These are phyloP conservation scores for Nepenthes gracilis DNA, from an alignment of 148 eudicot species.

Conservation along the genomic window DNA sequence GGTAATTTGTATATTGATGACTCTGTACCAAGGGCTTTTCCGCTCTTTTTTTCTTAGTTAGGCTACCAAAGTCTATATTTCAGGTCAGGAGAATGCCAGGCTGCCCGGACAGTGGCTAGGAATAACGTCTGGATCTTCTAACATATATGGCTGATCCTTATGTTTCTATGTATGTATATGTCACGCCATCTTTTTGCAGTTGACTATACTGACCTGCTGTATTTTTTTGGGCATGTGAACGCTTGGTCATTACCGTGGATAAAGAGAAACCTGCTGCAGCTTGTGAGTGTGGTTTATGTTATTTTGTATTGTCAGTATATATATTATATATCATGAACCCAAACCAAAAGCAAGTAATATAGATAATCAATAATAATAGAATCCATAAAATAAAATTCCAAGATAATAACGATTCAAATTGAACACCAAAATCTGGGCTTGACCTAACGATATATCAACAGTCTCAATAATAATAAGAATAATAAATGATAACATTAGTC, in stretches of 20 bases:
- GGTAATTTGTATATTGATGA: constrained; percentile 26
- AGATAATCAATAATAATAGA: no score
- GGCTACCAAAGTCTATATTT: background rate
- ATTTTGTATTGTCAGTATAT: no score
- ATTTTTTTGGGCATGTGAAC: constrained; percentile 14
- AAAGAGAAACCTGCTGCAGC: constrained; percentile 93
- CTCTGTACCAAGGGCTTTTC: background rate
- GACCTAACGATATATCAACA: no score
- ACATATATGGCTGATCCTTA: background rate
- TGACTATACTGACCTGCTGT: constrained; percentile 2
- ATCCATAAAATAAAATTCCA: no score
- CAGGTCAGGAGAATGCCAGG: background rate
- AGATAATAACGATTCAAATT: no score
- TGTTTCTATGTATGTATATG: background rate
- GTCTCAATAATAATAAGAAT: no score
- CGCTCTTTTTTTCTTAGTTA: background rate
- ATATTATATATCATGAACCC: no score
- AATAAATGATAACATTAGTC: no score
- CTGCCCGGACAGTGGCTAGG: no score
- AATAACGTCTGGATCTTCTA: no score
- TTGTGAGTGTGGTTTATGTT: constrained; percentile 32
- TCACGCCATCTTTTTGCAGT: background rate
- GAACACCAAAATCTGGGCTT: no score
- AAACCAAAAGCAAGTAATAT: no score
- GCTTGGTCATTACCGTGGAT: constrained; percentile 26